Percentiles rank a stretch among this genome's conserved stretches.
Conservation (phyloP, 805 yeast species). For the Cyberlindnera japonica region DNA sequence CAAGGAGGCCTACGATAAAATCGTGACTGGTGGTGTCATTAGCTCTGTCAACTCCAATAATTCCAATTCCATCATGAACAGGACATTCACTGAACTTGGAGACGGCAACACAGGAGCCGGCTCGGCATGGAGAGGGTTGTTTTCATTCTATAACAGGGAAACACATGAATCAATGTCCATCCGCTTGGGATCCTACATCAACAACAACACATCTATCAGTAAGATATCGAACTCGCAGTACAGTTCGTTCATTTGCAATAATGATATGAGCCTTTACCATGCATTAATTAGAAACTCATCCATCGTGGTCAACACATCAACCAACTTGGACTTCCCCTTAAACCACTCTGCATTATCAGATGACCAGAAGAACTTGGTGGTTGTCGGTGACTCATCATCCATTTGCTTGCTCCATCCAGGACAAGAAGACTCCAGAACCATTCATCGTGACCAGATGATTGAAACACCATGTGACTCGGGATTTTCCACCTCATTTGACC, state of each 20-base stretch:
- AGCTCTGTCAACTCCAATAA: constrained; percentile 29
- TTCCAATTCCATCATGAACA: constrained; percentile 5
- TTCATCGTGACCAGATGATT: constrained; percentile 36
- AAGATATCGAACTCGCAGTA: constrained; percentile 42
- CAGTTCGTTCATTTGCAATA: constrained; percentile 72
- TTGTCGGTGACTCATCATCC: constrained; percentile 75
- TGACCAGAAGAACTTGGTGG: constrained; percentile 52
- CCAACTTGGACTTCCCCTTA: constrained; percentile 59
- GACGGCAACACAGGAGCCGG: constrained; percentile 28
- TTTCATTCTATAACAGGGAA: constrained; percentile 51
- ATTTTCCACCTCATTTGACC: constrained; percentile 74
- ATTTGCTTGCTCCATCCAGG: constrained; percentile 49
- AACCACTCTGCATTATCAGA: constrained; percentile 73
- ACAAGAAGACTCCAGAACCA: constrained; percentile 29
- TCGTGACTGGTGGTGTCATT: constrained; percentile 52
- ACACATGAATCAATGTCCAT: constrained; percentile 46
- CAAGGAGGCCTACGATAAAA: constrained; percentile 48
- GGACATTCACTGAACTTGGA: constrained; percentile 13
- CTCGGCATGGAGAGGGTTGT: constrained; percentile 56
- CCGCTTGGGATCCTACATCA: constrained; percentile 75
- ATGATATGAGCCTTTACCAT: constrained; percentile 68
- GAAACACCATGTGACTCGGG: constrained; percentile 72
- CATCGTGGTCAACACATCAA: constrained; percentile 38
- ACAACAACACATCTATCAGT: constrained; percentile 67
- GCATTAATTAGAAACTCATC: constrained; percentile 53